Base-by-base conservation (phyloP, 176 grass and related monocot genomes). In the Calamus simplicifolius region DNA sequence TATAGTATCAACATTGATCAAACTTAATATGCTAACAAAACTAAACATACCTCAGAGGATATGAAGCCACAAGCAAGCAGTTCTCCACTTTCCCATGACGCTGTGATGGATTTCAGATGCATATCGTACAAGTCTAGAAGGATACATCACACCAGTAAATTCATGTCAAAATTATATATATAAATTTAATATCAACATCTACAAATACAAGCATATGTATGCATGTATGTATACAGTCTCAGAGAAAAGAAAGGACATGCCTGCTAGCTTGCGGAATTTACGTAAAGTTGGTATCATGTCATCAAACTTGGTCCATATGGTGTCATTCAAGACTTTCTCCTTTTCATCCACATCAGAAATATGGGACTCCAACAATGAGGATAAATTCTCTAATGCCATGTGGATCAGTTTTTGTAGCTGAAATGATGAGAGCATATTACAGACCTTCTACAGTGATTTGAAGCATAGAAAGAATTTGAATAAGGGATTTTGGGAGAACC, bases 391-490 rank as follows among this genome's bases (percentile, higher is more conserved):
- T 18, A 97, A 66, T 50, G 62, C 76, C 83, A 97, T 88, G 70
- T 97, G 87, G 58, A 97, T 82, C 67, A 90, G 80, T 18, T 78
- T 69, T 91, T 97, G 92, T 26, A 97, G 73, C 92, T 97, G 84
- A 26, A 82, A 72, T 69, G 21, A 62, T 17, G 53, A 66, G 23
- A 43, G 10, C 35, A 43, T 43, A 43, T 43, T 43, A 43, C 35
- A 7, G 8, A 43, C 12, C 35, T 43, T 43, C 35, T 43, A 10
- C 35, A 43, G 35, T 43, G 12, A 43, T 43, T 43, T 43, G 35
- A 43, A 13, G 35, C 35, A 7, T 43, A 43, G 8, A 43, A 43
- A 43, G 35, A 43, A 43, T 43, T 12, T 43, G 35, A 8, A 43
- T 43, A 12, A 43, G 35, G 35, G 35, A 43, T 43, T 43, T 43